A percentile compares a stretch with the other conserved stretches of the same genome.
These are phyloP conservation scores for Pyrenochaeta sp. DNA, from an alignment of 2,329 filamentous ascomycete species.

Conservation along the genomic window DNA sequence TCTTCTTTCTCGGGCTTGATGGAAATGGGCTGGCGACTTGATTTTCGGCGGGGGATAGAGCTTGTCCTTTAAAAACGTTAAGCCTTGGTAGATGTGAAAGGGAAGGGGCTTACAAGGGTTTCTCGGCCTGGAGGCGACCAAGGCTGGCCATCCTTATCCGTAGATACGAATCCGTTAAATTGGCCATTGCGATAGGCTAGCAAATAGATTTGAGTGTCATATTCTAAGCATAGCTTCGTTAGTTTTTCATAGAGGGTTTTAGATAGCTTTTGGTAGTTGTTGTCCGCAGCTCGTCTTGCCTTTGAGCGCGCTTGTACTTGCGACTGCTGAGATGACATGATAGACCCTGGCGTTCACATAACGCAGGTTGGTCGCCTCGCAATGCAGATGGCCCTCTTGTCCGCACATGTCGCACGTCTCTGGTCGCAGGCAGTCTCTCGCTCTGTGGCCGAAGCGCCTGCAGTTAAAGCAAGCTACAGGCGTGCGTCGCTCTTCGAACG, in stretches of 20 bases:
- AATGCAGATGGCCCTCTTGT: constrained; percentile 9
- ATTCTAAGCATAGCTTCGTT: constrained; percentile 10
- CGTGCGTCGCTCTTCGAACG: constrained; percentile 14
- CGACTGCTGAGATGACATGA: constrained; percentile 6
- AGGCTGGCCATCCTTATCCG: constrained; percentile 7
- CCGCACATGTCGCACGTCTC: constrained; percentile 11
- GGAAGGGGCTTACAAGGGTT: constrained; percentile 10
- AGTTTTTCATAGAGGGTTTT: constrained; percentile 9
- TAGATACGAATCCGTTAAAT: constrained; percentile 12
- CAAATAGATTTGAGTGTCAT: constrained; percentile 8
- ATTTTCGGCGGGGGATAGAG: constrained; percentile 3
- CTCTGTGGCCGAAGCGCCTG: constrained; percentile 13
- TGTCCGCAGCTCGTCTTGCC: constrained; percentile 10
- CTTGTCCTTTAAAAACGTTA: constrained; percentile 8
- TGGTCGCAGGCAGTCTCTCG: constrained; percentile 10
- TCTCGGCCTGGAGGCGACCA: constrained; percentile 11
- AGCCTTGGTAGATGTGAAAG: constrained; percentile 1
- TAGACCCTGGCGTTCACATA: constrained; percentile 9
- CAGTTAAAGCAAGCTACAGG: constrained; percentile 12
- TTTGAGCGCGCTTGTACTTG: constrained; percentile 8
- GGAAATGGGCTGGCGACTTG: constrained; percentile 6
- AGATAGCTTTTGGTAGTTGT: constrained; percentile 10
- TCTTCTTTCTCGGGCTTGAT: constrained; percentile 4
- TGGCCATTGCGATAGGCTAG: constrained; percentile 15
- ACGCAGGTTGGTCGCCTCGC: constrained; percentile 6